phyloP scores from a whole-genome alignment of 75 land plant species.

The Cunninghamia lanceolata region DNA sequence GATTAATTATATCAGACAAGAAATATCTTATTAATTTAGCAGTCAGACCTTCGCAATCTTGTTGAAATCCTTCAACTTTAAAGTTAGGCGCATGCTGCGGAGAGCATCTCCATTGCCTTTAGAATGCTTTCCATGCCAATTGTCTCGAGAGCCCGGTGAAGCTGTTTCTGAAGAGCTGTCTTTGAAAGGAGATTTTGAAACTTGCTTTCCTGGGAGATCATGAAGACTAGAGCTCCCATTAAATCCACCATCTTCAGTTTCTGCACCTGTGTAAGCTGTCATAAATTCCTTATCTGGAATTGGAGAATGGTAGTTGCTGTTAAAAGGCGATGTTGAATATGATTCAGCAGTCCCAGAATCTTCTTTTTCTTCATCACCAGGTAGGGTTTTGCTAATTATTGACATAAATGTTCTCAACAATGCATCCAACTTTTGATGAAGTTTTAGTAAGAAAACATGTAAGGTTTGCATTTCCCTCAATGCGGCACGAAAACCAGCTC shows the following conservation, averaged over 20 bases:
- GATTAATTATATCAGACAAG: background rate
- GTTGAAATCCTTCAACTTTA: conserved; percentile 80
- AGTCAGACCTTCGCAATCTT: conserved; percentile 78
- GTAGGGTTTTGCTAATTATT: conserved; percentile 37
- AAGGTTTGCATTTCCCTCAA: conserved; percentile 77
- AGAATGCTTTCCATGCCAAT: conserved; percentile 54
- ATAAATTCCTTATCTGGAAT: conserved; percentile 27
- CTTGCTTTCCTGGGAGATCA: conserved; percentile 20
- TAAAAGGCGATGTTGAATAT: conserved; percentile 16
- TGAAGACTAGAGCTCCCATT: conserved; percentile 18
- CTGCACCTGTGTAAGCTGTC: conserved; percentile 26
- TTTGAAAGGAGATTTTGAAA: conserved; percentile 7
- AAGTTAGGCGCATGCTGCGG: conserved; percentile 63
- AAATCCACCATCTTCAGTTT: conserved; percentile 33
- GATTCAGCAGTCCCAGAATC: conserved; percentile 44
- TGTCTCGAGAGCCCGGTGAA: conserved; percentile 56
- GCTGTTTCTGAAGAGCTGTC: conserved; percentile 40
- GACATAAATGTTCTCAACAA: conserved; percentile 50
- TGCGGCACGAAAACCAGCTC: conserved; percentile 68
- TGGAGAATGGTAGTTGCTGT: conserved; percentile 17
- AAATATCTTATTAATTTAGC: background rate
- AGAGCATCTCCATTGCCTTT: conserved; percentile 38
- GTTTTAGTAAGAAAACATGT: conserved; percentile 74
- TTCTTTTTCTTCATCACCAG: conserved; percentile 49
- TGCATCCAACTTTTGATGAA: conserved; percentile 75